A percentile compares a stretch with the other conserved stretches of the same genome.
phyloP scores from a whole-genome alignment of 306 rosid genomes.

The Cucurbita pepo region DNA sequence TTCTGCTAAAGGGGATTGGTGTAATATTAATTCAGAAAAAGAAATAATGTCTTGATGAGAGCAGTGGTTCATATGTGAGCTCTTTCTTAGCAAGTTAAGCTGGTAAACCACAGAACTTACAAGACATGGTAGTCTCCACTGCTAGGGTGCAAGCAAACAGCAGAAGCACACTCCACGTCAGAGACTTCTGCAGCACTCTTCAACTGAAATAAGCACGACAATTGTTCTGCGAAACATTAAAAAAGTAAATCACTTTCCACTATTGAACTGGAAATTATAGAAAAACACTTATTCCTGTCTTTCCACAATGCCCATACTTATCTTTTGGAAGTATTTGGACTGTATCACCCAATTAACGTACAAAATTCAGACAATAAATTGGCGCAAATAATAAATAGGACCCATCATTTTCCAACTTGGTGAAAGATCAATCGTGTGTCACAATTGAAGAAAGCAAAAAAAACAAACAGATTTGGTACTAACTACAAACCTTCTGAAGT shows the following conservation, averaged over 20 bases:
- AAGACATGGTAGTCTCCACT: conserved; percentile 75
- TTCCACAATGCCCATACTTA: not conserved
- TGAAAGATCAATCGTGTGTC: not conserved
- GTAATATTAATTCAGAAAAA: not conserved
- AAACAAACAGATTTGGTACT: not conserved
- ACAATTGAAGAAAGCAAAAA: not conserved
- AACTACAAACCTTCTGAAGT: conserved; percentile 50
- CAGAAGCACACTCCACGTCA: conserved; percentile 39
- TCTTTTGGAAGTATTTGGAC: not conserved
- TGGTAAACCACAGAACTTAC: conserved; percentile 33
- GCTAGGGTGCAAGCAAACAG: conserved; percentile 53
- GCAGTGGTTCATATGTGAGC: not conserved
- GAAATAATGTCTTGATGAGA: not conserved
- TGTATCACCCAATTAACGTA: not conserved
- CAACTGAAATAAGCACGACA: conserved; percentile 60
- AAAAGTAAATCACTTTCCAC: conserved; percentile 2
- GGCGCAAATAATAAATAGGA: not conserved
- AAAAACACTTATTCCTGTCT: not conserved
- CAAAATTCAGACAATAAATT: too few species aligned
- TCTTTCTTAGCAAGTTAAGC: not conserved
- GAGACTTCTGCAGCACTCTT: conserved; percentile 64
- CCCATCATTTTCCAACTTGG: not conserved
- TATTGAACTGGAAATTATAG: not conserved
- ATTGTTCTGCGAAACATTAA: conserved; percentile 51
- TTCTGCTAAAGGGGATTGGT: not conserved